A percentile compares a stretch with the other conserved stretches of the same genome.
These are phyloP conservation scores for Furcasterigmium sp. DNA, from an alignment of 2,329 filamentous ascomycete species.

Conservation along the genomic window DNA sequence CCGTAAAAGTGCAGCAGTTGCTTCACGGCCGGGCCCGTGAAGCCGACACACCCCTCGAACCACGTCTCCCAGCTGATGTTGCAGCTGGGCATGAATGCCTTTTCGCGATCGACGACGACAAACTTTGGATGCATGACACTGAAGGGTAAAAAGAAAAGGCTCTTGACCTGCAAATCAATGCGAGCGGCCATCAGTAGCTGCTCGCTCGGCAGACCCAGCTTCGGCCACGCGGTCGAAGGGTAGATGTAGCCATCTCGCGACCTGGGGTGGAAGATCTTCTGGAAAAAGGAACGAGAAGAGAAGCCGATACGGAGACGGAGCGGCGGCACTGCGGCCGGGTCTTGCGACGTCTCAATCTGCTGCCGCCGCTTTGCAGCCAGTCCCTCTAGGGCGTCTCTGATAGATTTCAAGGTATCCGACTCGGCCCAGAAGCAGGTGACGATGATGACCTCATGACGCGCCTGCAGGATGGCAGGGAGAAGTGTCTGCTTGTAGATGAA, in stretches of 20 bases:
- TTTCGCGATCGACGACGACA: slow-evolving; percentile 63
- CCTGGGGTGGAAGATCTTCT: slow-evolving; percentile 71
- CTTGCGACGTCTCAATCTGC: slow-evolving; percentile 21
- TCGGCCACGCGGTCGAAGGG: slow-evolving; percentile 51
- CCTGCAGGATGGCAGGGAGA: slow-evolving; percentile 54
- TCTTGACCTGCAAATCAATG: slow-evolving; percentile 68
- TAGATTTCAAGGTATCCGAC: slow-evolving; percentile 53
- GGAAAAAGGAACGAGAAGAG: slow-evolving; percentile 65
- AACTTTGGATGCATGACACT: slow-evolving; percentile 90
- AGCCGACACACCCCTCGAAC: slow-evolving; percentile 71
- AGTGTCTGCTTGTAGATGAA: slow-evolving; percentile 51
- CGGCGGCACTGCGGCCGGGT: slow-evolving; percentile 5
- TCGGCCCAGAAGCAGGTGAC: slow-evolving; percentile 80
- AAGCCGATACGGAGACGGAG: slow-evolving; percentile 69
- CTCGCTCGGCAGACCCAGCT: slow-evolving; percentile 58
- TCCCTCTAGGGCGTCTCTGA: slow-evolving; percentile 51
- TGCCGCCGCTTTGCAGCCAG: slow-evolving; percentile 46
- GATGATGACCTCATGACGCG: slow-evolving; percentile 62
- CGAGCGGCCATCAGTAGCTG: slow-evolving; percentile 46
- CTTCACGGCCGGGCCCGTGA: slow-evolving; percentile 56
- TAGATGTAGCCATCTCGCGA: slow-evolving; percentile 59
- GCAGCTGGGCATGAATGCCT: slow-evolving; percentile 69
- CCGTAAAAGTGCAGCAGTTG: slow-evolving; percentile 63
- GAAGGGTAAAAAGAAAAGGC: slow-evolving; percentile 72
- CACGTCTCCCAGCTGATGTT: slow-evolving; percentile 87